Evolutionary conservation across 805 yeast species (phyloP), one percentile per base, ranked within the genome.

Genomic region (Barnettozyma sp.): DNA sequence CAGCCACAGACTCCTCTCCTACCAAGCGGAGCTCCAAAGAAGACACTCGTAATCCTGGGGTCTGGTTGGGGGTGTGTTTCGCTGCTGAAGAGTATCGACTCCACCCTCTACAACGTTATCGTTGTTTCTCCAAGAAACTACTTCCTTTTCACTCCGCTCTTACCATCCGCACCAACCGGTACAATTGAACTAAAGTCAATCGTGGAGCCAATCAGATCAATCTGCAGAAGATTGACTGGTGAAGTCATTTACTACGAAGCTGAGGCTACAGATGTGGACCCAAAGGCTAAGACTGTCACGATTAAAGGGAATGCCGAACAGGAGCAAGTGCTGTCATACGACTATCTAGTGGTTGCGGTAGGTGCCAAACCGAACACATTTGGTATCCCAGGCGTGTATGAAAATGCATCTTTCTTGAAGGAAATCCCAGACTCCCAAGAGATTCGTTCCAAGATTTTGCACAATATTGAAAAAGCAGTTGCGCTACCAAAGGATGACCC

Each of bases 51-150:
- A 28, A 77, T 71, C 56, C 75, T 74, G 54, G 92, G 92, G 39
- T 78, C 94, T 12, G 97, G 97, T 38, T 88, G 97, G 97, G 97
- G 95, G 49, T 79, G 94, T 10, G 83, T 87, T 39, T 78, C 95
- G 6, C 70, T 86, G 49, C 71, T 88, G 59, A 83, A 82, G 65
- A 75, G 79, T 57, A 72, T 88, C 55, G 96, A 88, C 59, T 78
- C 95, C 34, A 71, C 85, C 39, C 76, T 81, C 61, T 88, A 85
- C 68, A 85, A 88, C 54, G 95, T 88, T 33, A 79, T 88, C 25
- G 75, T 88, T 37, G 80, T 88, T 27, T 84, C 95, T 18, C 96
- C 97, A 45, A 77, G 97, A 66, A 86, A 84, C 67, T 88, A 85
- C 69, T 86, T 88, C 66, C 67, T 88, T 48, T 88, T 88, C 71